These are phyloP conservation scores for Wickerhamiella sergipiensis DNA, from an alignment of 805 yeast genomes.

Conservation along the genomic window DNA sequence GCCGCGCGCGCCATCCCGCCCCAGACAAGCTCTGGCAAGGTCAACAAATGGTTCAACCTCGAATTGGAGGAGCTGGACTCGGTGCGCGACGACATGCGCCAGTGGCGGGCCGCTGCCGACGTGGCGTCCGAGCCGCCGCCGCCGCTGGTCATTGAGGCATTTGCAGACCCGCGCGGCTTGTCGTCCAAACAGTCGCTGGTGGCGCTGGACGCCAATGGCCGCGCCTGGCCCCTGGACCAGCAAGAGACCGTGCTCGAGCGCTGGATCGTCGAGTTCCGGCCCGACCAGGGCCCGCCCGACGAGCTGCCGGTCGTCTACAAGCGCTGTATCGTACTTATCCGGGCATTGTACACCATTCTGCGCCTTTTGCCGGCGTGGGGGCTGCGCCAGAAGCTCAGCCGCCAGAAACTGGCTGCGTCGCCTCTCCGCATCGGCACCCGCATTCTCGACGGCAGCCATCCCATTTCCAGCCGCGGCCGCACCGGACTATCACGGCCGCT, in stretches of 20 bases:
- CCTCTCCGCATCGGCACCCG: conserved; percentile 43
- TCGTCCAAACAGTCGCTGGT: conserved; percentile 45
- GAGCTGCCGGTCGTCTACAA: conserved; percentile 63
- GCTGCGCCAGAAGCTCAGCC: conserved; percentile 34
- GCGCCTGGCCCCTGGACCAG: conserved; percentile 37
- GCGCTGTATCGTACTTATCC: conserved; percentile 56
- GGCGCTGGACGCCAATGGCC: conserved; percentile 36
- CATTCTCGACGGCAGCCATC: conserved; percentile 56
- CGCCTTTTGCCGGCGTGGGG: conserved; percentile 62
- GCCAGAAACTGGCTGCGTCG: conserved; percentile 26
- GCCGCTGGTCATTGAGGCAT: conserved; percentile 79
- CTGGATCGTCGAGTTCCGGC: conserved; percentile 78
- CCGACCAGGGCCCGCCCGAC: conserved; percentile 16
- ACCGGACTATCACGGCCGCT: conserved; percentile 67
- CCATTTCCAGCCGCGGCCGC: conserved; percentile 70
- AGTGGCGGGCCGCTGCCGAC: conserved; percentile 38
- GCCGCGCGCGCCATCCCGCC: conserved; percentile 12
- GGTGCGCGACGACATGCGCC: conserved; percentile 42
- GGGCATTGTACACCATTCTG: conserved; percentile 54
- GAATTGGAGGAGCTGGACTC: conserved; percentile 27
- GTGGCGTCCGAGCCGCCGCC: conserved; percentile 31
- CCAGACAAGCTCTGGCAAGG: conserved; percentile 7
- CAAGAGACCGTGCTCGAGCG: conserved; percentile 86
- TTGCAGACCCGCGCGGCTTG: conserved; percentile 49
- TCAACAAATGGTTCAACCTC: conserved; percentile 28